Evolutionary conservation across 2,329 filamentous ascomycete species (phyloP).

Genomic region (Botrytis fragariae): DNA sequence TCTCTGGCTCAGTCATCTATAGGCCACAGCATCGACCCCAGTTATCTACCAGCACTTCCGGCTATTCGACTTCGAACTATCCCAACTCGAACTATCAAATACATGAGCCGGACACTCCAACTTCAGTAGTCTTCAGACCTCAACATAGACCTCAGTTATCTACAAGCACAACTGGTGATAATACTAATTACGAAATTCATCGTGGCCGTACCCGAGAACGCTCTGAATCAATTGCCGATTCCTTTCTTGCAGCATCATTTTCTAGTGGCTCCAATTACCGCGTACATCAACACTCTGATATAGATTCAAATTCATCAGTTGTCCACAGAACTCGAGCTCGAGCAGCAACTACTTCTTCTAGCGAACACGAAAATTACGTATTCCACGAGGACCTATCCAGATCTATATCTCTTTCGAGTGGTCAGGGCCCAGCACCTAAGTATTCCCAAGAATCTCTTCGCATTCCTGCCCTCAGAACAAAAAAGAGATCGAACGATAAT

Average conservation of each 20-base stretch:
- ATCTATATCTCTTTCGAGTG: slow-evolving; percentile 41
- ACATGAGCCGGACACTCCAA: slow-evolving; percentile 18
- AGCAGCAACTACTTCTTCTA: slow-evolving; percentile 24
- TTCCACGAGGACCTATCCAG: slow-evolving; percentile 47
- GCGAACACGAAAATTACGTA: slow-evolving; percentile 50
- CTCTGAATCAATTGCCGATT: slow-evolving; percentile 15
- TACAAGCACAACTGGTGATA: slow-evolving; percentile 18
- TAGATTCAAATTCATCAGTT: slow-evolving; percentile 42
- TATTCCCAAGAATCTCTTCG: slow-evolving; percentile 62
- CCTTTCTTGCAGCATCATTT: slow-evolving; percentile 21
- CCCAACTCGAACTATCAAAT: slow-evolving; percentile 18
- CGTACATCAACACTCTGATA: slow-evolving; percentile 47
- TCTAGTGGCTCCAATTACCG: slow-evolving; percentile 47
- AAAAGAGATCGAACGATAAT: slow-evolving; percentile 49
- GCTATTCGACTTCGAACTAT: slow-evolving; percentile 14
- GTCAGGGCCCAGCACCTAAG: slow-evolving; percentile 34
- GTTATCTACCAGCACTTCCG: slow-evolving; percentile 14
- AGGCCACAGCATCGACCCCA: slow-evolving; percentile 15
- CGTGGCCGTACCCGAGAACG: slow-evolving; percentile 7
- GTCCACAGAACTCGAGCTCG: slow-evolving; percentile 38
- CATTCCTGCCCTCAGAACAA: slow-evolving; percentile 53
- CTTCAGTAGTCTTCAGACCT: slow-evolving; percentile 13
- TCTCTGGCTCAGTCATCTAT: slow-evolving; percentile 15
- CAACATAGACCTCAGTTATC: slow-evolving; percentile 15
- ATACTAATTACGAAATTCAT: slow-evolving; percentile 16